Evolutionary conservation across 1,284 basidiomycete genomes (phyloP).

Genomic region (Rhodotorula sp.): DNA sequence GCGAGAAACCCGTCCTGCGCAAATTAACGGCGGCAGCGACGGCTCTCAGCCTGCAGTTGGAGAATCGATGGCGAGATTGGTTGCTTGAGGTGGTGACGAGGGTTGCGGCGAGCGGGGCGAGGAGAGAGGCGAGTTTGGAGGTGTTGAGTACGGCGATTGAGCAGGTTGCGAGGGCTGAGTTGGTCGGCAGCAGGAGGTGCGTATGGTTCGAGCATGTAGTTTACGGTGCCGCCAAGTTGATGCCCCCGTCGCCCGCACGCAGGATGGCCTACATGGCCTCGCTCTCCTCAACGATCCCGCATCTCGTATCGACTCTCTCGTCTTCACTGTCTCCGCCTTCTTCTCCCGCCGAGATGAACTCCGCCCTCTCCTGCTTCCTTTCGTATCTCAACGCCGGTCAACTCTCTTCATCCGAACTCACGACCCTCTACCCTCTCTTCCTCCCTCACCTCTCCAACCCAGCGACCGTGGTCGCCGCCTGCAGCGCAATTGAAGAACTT

Average conservation of each 20-base stretch:
- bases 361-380: slow-evolving; percentile 32
- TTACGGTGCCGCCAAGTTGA: too few species aligned
- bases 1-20: slow-evolving; percentile 42
- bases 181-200: slow-evolving; percentile 42
- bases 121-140: slow-evolving; percentile 38
- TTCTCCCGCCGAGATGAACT: slow-evolving; percentile 13
- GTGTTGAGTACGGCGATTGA: slow-evolving; percentile 44
- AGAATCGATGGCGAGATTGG: slow-evolving; percentile 42
- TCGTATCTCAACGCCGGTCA: slow-evolving; percentile 39
- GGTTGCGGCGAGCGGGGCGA: slow-evolving; percentile 36
- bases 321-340: slow-evolving; percentile 31
- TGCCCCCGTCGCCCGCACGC: too few species aligned
- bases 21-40: slow-evolving; percentile 43
- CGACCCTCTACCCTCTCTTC: slow-evolving; percentile 42
- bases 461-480: slow-evolving; percentile 35
- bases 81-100: slow-evolving; percentile 42
- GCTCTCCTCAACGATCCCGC: slow-evolving; percentile 34
- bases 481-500: slow-evolving; percentile 42
- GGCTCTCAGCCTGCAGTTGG: slow-evolving; percentile 13
- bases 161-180: slow-evolving; percentile 43
- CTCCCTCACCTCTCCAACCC: slow-evolving; percentile 28
- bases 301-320: slow-evolving; percentile 36
- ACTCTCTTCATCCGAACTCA: slow-evolving; percentile 31
- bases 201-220: not conserved
- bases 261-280: slow-evolving; percentile 39